Evolutionary conservation across 1,139 yeast species (phyloP), one percentile per base, ranked within the genome.

Genomic region (Candida tunisiensis): DNA sequence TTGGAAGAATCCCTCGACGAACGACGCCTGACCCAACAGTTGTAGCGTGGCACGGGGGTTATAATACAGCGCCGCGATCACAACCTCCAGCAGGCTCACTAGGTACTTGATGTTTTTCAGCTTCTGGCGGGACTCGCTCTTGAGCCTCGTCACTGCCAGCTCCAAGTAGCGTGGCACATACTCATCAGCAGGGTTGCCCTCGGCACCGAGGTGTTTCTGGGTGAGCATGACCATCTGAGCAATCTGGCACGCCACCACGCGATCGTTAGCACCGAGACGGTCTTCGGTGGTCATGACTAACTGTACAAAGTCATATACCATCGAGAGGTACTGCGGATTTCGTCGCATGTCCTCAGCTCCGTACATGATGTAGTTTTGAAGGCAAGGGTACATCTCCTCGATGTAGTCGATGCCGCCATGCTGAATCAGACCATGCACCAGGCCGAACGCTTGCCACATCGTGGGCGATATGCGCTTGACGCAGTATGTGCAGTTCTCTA

Each of bases 401-500:
- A 80, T 49, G 44, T 74, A 82, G 25, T 68, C 63, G 13, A 71
- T 69, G 19, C 52, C 60, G 34, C 56, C 54, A 1, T 66, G 62
- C 28, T 62, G 55, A 38, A 80, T 62, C 2, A 73, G 57, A 19
- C 56, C 54, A 21, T 68, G 62, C 26, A 80, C 53, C 27, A 65
- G 51, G 25, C 62, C 67, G 40, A 82, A 71, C 24, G 74, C 55
- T 26, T 62, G 61, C 94, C 96, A 85, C 62, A 83, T 72, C 24
- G 62, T 54, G 8, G 80, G 78, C 7, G 85, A 69, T 13, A 88
- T 72, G 8, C 57, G 47, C 47, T 91, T 69, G 25, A 78, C 60
- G 33, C 82, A 60, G 48, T 77, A 85, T 1, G 91, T 70, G 16
- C 91, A 70, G 49, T 80, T 82, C 42, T 88, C 96, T 38, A 83